Base-by-base conservation (phyloP, 2,329 filamentous ascomycete genomes). In the Capronia epimyces region DNA sequence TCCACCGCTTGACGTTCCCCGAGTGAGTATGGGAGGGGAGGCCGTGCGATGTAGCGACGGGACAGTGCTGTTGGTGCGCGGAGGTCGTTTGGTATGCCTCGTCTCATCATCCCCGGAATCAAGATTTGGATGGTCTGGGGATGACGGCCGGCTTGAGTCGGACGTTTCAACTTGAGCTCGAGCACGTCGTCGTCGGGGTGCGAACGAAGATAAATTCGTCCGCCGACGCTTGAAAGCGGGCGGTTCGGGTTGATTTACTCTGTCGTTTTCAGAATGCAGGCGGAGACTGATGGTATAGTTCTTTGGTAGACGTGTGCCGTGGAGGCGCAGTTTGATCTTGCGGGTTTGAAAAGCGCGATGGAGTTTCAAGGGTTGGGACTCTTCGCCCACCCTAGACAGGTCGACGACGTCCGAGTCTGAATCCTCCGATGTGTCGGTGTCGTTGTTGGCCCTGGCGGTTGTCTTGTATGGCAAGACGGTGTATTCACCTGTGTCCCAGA, bases 401-500 rank as follows among this genome's bases (percentile, higher is more conserved):
- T 56, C 47, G 2, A 62, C 64, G 16, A 62, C 64, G 16, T 65
- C 61, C 2, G 66, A 67, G 8, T 63, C 62, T 1, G 60, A 63
- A 13, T 49, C 48, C 13, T 41, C 42, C 3, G 44, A 36, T 6
- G 47, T 24, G 20, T 32, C 44, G 25, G 24, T 29, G 8, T 34
- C 25, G 4, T 25, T 32, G 32, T 65, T 64, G 1, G 55, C 31
- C 31, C 31, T 55, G 2, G 52, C 51, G 2, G 68, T 63, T 0
- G 62, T 62, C 42, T 67, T 60, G 43, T 73, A 69, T 6, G 76
- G 72, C 10, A 83, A 67, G 9, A 83, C 63, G 37, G 73, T 70
- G 58, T 81, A 83, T 25, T 75, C 76, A 2, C 80, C 80, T 1
- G 77, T 81, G 58, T 83, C 80, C 80, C 80, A 83, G 34, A 83